A percentile compares a stretch with the other conserved stretches of the same genome.
Conservation (phyloP, 2,329 filamentous ascomycete genomes). For the Fusarium tricinctum region DNA sequence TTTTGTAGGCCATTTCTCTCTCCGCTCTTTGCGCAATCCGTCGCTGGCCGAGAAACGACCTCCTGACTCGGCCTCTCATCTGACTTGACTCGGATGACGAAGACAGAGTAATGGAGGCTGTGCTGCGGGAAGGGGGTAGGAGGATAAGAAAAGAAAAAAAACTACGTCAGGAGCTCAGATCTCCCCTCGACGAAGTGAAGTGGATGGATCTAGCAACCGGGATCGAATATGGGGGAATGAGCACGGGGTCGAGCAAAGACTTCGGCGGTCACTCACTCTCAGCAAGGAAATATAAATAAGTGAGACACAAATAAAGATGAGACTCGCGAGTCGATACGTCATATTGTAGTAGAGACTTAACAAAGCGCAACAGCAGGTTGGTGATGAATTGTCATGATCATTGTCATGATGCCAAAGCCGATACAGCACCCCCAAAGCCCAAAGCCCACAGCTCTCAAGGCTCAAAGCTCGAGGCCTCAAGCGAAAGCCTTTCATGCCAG, state of each 20-base stretch:
- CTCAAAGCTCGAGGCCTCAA: conserved; percentile 2
- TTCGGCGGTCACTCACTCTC: conserved; percentile 16
- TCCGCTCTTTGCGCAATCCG: conserved; percentile 20
- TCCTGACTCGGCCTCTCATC: conserved; percentile 49
- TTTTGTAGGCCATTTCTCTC: conserved; percentile 1
- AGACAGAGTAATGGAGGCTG: conserved; percentile 29
- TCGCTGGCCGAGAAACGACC: conserved; percentile 43
- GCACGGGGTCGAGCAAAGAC: conserved; percentile 17
- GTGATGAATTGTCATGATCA: conserved; percentile 8
- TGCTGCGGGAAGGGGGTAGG: conserved; percentile 33
- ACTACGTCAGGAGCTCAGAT: conserved; percentile 44
- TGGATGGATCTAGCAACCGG: conserved; percentile 31
- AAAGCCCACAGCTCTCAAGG: background rate
- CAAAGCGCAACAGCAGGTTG: conserved; percentile 1
- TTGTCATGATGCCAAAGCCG: conserved; percentile 7
- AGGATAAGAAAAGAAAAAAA: conserved; percentile 4
- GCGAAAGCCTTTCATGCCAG: conserved; percentile 12
- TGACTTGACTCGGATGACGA: conserved; percentile 52
- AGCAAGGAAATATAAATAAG: conserved; percentile 3
- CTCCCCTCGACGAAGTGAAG: conserved; percentile 27
- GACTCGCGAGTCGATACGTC: background rate
- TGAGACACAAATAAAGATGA: conserved; percentile 6
- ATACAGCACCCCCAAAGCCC: too few relatives aligned
- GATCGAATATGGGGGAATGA: conserved; percentile 34
- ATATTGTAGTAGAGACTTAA: background rate